Percentiles rank a stretch among this genome's conserved stretches.
Conservation (phyloP, 805 yeast genomes). For the Yarrowia sp. region DNA sequence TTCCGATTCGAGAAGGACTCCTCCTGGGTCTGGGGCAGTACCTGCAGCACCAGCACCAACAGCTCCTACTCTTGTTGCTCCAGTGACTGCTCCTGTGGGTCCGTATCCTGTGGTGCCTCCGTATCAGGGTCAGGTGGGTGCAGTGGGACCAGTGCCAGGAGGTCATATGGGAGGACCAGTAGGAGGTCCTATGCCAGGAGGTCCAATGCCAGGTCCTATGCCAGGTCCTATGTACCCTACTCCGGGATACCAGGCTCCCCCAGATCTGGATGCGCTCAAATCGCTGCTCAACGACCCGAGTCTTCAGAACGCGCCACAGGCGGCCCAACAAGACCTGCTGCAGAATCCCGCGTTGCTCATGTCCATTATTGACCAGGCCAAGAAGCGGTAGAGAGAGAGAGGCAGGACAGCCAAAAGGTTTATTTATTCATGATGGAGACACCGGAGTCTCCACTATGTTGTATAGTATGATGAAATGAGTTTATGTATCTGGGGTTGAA, state of each 20-base stretch:
- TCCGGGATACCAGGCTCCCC: too few species aligned
- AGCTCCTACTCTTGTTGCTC: background rate
- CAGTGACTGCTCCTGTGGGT: background rate
- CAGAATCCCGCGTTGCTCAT: conserved; percentile 8
- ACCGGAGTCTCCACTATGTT: background rate
- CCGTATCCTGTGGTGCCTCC: background rate
- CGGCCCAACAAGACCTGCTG: background rate
- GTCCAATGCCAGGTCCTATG: too few species aligned
- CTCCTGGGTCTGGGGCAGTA: background rate
- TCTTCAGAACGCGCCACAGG: background rate
- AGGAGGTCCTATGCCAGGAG: too few species aligned
- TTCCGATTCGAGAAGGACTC: background rate
- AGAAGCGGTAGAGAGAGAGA: background rate
- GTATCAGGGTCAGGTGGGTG: too few species aligned
- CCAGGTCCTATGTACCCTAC: too few species aligned
- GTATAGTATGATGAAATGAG: background rate
- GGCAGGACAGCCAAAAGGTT: background rate
- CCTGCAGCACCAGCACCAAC: background rate
- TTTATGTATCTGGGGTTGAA: too few species aligned
- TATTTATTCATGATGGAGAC: background rate
- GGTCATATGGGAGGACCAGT: background rate
- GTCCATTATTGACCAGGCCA: conserved; percentile 15
- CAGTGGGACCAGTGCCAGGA: background rate
- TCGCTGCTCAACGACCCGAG: background rate
- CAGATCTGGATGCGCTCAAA: background rate